Base-by-base conservation (phyloP, 2,329 filamentous ascomycete genomes). In the Ophiosphaerella herpotricha region DNA sequence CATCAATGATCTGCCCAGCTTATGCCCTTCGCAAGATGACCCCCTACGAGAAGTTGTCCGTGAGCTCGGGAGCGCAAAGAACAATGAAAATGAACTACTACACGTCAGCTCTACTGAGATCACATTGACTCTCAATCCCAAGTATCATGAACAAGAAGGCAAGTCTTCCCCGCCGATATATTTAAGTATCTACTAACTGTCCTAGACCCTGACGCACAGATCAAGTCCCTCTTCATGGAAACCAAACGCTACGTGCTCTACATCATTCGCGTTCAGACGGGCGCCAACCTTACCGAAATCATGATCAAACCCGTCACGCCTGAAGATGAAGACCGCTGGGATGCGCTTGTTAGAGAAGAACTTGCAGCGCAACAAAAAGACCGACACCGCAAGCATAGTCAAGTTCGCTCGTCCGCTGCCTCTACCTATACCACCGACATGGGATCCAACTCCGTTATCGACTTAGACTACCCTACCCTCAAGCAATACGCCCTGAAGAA, bases 171-270 rank as follows among this genome's bases (percentile, higher is more conserved):
- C 37, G 13, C 2, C 8, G 1, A 7, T 5, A 33, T 13, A 26
- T n/a, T 9, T 3, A 24, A 11, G 35, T 23, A 21, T 39, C 37
- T 23, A 18, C 70, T 74, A 58, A 75, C 51, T 34, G 31, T 24
- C 24, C 12, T 64, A 82, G 94, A 99, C 69, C 93, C 94, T 4
- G 93, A 97, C 68, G 91, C 92, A 4, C 89, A 94, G 52, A 81
- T 94, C 56, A 97, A 97, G 75, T 82, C 91, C 1, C 81, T 99
- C 3, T 97, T 97, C 72, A 97, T 97, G 86, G 94, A 97, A 76
- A 97, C 94, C 2, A 99, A 99, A 77, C 87, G 94, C 64, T 96
- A 94, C 68, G 89, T 97, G 35, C 79, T 99, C 55, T 99, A 97
- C 75, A 97, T 99, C 71, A 97, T 99, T 68, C 89, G 94, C 51